Conservation (phyloP, 1,139 yeast genomes). For the Hansenula lynferdii region DNA sequence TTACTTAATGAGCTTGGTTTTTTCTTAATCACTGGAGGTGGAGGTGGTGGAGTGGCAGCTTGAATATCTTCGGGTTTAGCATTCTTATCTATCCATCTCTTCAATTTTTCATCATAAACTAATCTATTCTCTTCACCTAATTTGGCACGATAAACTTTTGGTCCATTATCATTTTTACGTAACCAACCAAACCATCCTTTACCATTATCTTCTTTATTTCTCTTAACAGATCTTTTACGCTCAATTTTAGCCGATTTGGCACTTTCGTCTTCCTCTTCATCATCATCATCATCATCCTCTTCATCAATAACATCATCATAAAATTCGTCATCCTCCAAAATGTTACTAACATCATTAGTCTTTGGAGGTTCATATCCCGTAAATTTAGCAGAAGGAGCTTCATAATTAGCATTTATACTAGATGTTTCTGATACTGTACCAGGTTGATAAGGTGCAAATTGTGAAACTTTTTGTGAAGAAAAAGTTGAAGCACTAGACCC, state of each 20-base stretch:
- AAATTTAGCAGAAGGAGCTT: slow-evolving; percentile 18
- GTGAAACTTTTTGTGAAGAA: slow-evolving; percentile 6
- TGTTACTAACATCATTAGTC: slow-evolving; percentile 12
- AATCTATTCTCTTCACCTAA: slow-evolving; percentile 76
- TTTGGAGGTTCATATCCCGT: slow-evolving; percentile 7
- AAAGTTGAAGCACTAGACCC: slow-evolving; percentile 5
- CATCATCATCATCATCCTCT: slow-evolving; percentile 34
- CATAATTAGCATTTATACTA: slow-evolving; percentile 15
- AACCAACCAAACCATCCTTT: slow-evolving; percentile 44
- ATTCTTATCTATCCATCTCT: slow-evolving; percentile 81
- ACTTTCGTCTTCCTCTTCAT: slow-evolving; percentile 29
- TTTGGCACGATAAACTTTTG: slow-evolving; percentile 78
- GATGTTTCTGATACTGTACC: slow-evolving; percentile 6
- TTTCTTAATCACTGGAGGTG: slow-evolving; percentile 56
- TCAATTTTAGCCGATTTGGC: slow-evolving; percentile 6
- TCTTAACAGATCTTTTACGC: slow-evolving; percentile 13
- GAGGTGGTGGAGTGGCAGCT: slow-evolving; percentile 58
- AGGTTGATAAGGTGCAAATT: slow-evolving; percentile 8
- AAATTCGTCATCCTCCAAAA: slow-evolving; percentile 24
- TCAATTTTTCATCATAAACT: slow-evolving; percentile 76
- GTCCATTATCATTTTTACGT: slow-evolving; percentile 44
- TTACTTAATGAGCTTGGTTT: slow-evolving; percentile 29
- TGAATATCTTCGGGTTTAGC: slow-evolving; percentile 69
- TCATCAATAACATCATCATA: slow-evolving; percentile 42
- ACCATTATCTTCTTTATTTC: slow-evolving; percentile 19